phyloP scores from a whole-genome alignment of 1,284 basidiomycete genomes.

The Neolentinus lepideus region DNA sequence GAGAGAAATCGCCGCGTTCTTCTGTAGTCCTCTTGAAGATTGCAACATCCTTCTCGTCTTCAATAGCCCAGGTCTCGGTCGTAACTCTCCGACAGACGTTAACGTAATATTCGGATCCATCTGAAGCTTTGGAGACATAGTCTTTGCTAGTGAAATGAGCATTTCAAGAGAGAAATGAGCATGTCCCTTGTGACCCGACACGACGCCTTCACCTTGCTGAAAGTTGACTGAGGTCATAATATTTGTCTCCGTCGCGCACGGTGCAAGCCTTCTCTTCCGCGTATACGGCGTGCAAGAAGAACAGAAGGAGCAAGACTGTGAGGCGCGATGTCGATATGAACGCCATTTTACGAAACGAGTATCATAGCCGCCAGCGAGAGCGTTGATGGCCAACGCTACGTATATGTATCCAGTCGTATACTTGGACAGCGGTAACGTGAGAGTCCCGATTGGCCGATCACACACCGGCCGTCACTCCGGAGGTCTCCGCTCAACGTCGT shows the following conservation, averaged over 20 bases:
- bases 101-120: slow-evolving; percentile 40
- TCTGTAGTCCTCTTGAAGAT: slow-evolving; percentile 44
- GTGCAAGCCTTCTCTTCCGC: slow-evolving; percentile 31
- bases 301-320: neutral
- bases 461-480: slow-evolving; percentile 7
- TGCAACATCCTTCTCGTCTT: slow-evolving; percentile 49
- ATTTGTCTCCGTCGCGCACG: slow-evolving; percentile 33
- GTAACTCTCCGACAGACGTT: slow-evolving; percentile 57
- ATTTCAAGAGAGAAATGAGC: slow-evolving; percentile 8
- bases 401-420: neutral
- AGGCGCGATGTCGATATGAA: neutral
- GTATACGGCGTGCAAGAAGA: slow-evolving; percentile 3
- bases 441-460: slow-evolving; percentile 1
- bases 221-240: slow-evolving; percentile 58
- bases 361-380: slow-evolving; percentile 8
- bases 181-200: neutral
- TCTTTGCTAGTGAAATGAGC: slow-evolving; percentile 45
- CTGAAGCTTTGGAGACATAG: slow-evolving; percentile 43
- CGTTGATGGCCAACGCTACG: neutral
- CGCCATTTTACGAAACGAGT: slow-evolving; percentile 5
- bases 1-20: slow-evolving; percentile 59
- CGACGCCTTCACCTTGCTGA: slow-evolving; percentile 35
- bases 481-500: slow-evolving; percentile 3
- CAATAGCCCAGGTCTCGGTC: slow-evolving; percentile 50
- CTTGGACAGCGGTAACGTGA: neutral